Percentiles rank a stretch among this genome's conserved stretches.
phyloP scores from a whole-genome alignment of 2,329 filamentous ascomycete genomes.

The Chalaropsis ovoidea region DNA sequence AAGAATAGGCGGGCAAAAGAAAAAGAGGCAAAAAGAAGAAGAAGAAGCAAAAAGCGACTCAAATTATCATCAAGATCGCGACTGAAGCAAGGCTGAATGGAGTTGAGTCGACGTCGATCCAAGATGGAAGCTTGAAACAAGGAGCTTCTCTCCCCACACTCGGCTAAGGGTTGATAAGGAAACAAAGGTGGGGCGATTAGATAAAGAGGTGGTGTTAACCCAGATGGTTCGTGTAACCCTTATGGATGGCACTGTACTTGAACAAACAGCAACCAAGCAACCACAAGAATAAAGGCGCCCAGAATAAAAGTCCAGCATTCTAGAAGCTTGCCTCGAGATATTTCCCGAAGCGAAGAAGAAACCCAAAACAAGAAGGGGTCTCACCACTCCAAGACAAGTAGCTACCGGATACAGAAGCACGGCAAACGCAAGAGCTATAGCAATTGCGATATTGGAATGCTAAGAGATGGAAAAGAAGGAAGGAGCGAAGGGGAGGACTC shows the following conservation, averaged over 20 bases:
- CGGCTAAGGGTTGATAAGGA: neutral
- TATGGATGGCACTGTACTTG: neutral
- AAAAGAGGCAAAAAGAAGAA: neutral
- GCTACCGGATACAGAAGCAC: neutral
- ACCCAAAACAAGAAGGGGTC: neutral
- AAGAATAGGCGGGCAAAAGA: neutral
- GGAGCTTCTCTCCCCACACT: neutral
- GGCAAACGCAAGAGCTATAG: neutral
- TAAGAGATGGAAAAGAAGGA: neutral
- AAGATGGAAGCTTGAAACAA: neutral
- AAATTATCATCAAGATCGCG: neutral
- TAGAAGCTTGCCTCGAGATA: neutral
- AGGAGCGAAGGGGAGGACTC: neutral
- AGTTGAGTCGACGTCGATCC: neutral
- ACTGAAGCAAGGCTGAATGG: neutral
- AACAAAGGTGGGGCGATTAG: neutral
- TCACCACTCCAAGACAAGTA: neutral
- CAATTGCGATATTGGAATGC: neutral
- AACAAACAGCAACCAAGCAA: neutral
- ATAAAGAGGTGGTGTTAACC: neutral
- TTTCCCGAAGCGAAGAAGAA: neutral
- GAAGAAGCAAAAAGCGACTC: neutral
- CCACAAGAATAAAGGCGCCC: neutral
- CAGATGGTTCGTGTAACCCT: neutral
- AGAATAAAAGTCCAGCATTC: neutral